Evolutionary conservation across 2,329 filamentous ascomycete species (phyloP), one percentile per base, ranked within the genome.

Genomic region (Arthrobotrys pseudoclavata): DNA sequence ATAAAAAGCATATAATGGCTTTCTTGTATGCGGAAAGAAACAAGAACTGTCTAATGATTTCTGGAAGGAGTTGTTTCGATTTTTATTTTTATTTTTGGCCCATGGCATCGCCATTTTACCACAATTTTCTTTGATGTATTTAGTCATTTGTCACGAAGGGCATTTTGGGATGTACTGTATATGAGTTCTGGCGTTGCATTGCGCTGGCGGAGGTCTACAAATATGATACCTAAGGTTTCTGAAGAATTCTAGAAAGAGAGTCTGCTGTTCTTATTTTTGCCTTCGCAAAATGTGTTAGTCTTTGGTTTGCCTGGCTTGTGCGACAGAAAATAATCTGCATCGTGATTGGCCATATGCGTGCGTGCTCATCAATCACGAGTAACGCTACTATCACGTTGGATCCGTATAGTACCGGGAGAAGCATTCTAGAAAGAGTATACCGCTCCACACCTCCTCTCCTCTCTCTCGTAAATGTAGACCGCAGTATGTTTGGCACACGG

Each of bases 131-230:
- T 60, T 60, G 29, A 53, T 64, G 57, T 76, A 64, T 60, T 37
- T 69, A 69, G 34, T 60, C 29, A 55, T 34, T 57, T 76, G 18
- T 64, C 34, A 76, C 66, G 66, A 70, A 53, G 55, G 37, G 66
- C 66, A 76, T 70, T 70, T 64, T 45, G 60, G 72, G 72, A 76
- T 76, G 72, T 69, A 69, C 42, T 76, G 71, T 76, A 76, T 60
- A 76, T 69, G 64, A 69, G 72, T 66, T 68, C 40, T 61, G 72
- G 72, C 72, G 72, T 76, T 76, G 66, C 50, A 70, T 66, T 67
- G 60, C 50, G 57, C 34, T 53, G 67, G 66, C 5, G 42, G 50
- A 76, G 55, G 29, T 48, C 24, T 70, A 40, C 50, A 66, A 68
- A 70, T 76, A 76, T 76, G 72, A 76, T 76, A 76, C 72, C 72